Conservation (phyloP, 768 basidiomycete species). For the Tulasnella sp. region DNA sequence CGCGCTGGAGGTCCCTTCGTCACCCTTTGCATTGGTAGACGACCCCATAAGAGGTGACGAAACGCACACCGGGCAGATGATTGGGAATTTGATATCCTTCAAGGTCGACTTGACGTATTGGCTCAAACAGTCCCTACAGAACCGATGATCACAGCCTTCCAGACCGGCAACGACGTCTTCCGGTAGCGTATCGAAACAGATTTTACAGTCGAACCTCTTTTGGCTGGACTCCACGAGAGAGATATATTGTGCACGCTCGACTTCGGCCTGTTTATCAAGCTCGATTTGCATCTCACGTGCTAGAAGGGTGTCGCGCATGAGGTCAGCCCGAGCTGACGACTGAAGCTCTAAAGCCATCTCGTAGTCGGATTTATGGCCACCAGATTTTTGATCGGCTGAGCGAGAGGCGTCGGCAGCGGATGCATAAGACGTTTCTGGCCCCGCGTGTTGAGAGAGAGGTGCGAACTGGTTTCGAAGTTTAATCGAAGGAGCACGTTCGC, state of each 20-base stretch:
- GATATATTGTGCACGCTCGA: background rate
- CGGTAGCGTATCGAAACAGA: slow-evolving; percentile 45
- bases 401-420: too few species aligned
- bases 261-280: background rate
- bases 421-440: too few species aligned
- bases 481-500: too few species aligned
- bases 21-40: background rate
- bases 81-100: slow-evolving; percentile 44
- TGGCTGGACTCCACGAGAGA: background rate
- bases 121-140: slow-evolving; percentile 46
- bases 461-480: too few species aligned
- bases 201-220: slow-evolving; percentile 38
- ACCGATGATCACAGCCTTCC: slow-evolving; percentile 38
- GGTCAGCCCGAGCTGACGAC: too few species aligned
- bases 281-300: background rate
- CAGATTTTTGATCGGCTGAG: too few species aligned
- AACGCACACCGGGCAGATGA: slow-evolving; percentile 50
- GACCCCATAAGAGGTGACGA: too few species aligned
- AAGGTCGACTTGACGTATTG: slow-evolving; percentile 37
- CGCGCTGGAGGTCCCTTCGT: background rate
- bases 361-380: too few species aligned
- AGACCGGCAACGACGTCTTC: slow-evolving; percentile 36
- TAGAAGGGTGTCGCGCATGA: background rate
- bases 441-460: too few species aligned
- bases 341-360: too few species aligned